A percentile compares a stretch with the other conserved stretches of the same genome.
Conservation (phyloP, 208 protist species). For the Leishmania mexicana region DNA sequence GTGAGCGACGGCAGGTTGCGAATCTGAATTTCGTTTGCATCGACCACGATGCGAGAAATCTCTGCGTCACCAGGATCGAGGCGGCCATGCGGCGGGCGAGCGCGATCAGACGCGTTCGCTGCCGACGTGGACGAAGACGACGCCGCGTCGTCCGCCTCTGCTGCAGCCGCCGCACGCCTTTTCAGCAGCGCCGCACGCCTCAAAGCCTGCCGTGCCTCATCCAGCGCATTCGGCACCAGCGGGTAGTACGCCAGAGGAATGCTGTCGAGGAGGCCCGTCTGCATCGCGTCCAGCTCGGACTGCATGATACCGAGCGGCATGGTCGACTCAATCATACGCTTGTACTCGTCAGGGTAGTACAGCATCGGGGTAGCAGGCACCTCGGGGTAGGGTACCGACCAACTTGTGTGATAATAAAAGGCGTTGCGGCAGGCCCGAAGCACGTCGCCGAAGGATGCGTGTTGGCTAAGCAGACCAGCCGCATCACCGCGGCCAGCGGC, state of each 20-base stretch:
- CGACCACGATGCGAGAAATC: slow-evolving; percentile 74
- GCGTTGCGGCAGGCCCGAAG: slow-evolving; percentile 60
- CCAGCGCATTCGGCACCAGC: slow-evolving; percentile 44
- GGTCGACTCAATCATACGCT: slow-evolving; percentile 41
- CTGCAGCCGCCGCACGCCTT: slow-evolving; percentile 35
- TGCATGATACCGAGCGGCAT: slow-evolving; percentile 69
- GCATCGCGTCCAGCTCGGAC: slow-evolving; percentile 82
- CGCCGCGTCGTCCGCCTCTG: slow-evolving; percentile 26
- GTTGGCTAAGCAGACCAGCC: slow-evolving; percentile 15
- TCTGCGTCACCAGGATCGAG: slow-evolving; percentile 60
- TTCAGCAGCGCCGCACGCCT: slow-evolving; percentile 25
- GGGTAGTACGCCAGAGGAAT: slow-evolving; percentile 76
- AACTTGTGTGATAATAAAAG: slow-evolving; percentile 73
- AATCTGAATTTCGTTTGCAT: slow-evolving; percentile 54
- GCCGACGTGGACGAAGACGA: slow-evolving; percentile 35
- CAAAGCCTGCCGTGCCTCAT: slow-evolving; percentile 43
- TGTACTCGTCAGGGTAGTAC: slow-evolving; percentile 63
- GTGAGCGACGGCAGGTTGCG: slow-evolving; percentile 73
- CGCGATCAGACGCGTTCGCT: slow-evolving; percentile 31
- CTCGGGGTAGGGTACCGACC: slow-evolving; percentile 63
- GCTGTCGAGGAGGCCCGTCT: slow-evolving; percentile 59
- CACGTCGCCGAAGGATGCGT: slow-evolving; percentile 37
- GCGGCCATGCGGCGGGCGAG: slow-evolving; percentile 8
- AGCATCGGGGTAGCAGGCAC: slow-evolving; percentile 59
- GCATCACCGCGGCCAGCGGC: slow-evolving; percentile 4